A percentile compares a stretch with the other conserved stretches of the same genome.
Conservation (phyloP, 1,139 yeast species). For the Yamadazyma songkhlaensis region DNA sequence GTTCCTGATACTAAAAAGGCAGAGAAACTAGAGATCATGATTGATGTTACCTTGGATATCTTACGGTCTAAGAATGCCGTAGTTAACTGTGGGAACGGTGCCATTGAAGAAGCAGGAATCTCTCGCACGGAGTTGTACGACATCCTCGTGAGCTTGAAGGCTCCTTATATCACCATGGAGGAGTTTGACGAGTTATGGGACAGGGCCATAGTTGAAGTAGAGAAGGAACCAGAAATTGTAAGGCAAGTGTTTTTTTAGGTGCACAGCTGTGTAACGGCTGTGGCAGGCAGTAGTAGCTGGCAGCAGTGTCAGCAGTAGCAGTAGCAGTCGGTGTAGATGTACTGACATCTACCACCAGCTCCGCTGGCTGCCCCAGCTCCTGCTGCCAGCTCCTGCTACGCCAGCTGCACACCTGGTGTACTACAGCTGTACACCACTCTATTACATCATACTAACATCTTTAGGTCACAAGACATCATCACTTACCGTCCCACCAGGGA, state of each 20-base stretch:
- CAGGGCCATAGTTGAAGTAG: constrained; percentile 61
- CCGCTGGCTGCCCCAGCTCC: too few relatives aligned
- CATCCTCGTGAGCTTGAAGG: constrained; percentile 54
- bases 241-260: constrained; percentile 52
- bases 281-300: too few relatives aligned
- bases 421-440: too few relatives aligned
- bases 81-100: constrained; percentile 55
- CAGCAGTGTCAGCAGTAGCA: too few relatives aligned
- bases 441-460: constrained; percentile 9
- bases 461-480: constrained; percentile 32
- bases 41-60: constrained; percentile 63
- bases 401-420: too few relatives aligned
- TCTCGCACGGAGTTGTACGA: constrained; percentile 54
- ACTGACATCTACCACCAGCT: too few relatives aligned
- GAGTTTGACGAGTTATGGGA: constrained; percentile 85
- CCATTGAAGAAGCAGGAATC: constrained; percentile 50
- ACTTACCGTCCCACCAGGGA: constrained; percentile 22
- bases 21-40: constrained; percentile 64
- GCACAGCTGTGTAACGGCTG: too few relatives aligned
- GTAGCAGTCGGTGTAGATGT: too few relatives aligned
- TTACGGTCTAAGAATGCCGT: constrained; percentile 70
- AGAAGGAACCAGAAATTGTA: constrained; percentile 76
- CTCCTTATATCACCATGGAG: constrained; percentile 58
- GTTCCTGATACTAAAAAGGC: constrained; percentile 76
- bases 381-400: too few relatives aligned